Conservation (phyloP, 2,329 filamentous ascomycete species). For the Bipolaris victoriae region DNA sequence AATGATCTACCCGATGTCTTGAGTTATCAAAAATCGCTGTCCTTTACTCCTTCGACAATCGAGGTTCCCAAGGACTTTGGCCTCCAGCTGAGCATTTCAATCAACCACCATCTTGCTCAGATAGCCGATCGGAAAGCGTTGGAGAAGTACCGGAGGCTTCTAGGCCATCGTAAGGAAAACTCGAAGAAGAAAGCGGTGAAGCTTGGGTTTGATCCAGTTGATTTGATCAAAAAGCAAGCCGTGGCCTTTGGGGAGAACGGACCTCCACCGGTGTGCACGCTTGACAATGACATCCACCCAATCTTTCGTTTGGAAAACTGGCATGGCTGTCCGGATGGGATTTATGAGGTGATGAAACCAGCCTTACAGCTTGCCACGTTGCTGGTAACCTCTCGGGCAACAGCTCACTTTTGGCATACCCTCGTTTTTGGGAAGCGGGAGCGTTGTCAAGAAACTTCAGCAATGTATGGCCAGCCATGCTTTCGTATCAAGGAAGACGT, state of each 20-base stretch:
- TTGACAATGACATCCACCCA: conserved; percentile 46
- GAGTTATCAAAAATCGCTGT: conserved; percentile 41
- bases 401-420: conserved; percentile 49
- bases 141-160: conserved; percentile 46
- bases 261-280: conserved; percentile 31
- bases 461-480: conserved; percentile 42
- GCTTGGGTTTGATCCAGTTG: conserved; percentile 49
- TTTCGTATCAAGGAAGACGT: conserved; percentile 47
- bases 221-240: conserved; percentile 49
- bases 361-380: conserved; percentile 44
- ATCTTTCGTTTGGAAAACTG: conserved; percentile 49
- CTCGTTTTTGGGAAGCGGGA: conserved; percentile 47
- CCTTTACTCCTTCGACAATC: conserved; percentile 48
- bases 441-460: conserved; percentile 36
- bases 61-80: conserved; percentile 48
- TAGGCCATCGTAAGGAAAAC: conserved; percentile 44
- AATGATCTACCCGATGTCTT: conserved; percentile 44
- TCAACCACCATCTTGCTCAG: conserved; percentile 49
- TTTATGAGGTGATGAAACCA: conserved; percentile 49
- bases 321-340: conserved; percentile 46
- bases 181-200: conserved; percentile 41
- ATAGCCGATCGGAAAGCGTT: conserved; percentile 47
- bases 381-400: conserved; percentile 45
- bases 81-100: conserved; percentile 47
- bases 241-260: conserved; percentile 38